Evolutionary conservation across 768 basidiomycete species (phyloP).

Genomic region (Hericium rajendrae): DNA sequence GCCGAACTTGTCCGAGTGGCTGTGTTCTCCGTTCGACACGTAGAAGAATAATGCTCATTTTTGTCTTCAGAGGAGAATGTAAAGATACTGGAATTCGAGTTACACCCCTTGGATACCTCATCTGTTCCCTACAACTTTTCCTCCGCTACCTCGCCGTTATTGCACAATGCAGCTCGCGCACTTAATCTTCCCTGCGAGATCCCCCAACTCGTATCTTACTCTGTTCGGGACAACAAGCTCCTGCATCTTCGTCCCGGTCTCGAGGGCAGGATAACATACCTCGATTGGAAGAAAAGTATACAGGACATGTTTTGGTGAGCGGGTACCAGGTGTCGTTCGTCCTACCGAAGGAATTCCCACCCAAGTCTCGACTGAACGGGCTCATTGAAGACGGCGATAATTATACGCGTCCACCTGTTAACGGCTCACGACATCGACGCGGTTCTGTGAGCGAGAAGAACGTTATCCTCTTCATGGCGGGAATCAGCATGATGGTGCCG

Average conservation of each 20-base stretch:
- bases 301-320: constrained; percentile 68
- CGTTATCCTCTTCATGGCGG: constrained; percentile 69
- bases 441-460: constrained; percentile 51
- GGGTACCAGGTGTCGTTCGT: constrained; percentile 72
- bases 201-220: constrained; percentile 49
- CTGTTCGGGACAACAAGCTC: constrained; percentile 31
- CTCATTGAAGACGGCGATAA: constrained; percentile 7
- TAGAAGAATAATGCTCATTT: not conserved
- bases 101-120: constrained; percentile 65
- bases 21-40: not conserved
- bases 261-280: constrained; percentile 24
- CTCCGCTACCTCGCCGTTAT: constrained; percentile 46
- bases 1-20: not conserved
- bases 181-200: constrained; percentile 59
- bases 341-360: constrained; percentile 54
- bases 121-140: constrained; percentile 74
- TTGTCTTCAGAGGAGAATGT: constrained; percentile 62
- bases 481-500: constrained; percentile 68
- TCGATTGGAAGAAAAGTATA: constrained; percentile 56
- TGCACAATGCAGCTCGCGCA: constrained; percentile 60
- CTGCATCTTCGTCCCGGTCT: constrained; percentile 26
- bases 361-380: constrained; percentile 12
- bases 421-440: constrained; percentile 26
- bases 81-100: constrained; percentile 61
- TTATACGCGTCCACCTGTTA: constrained; percentile 4